Evolutionary conservation across 2,329 filamentous ascomycete species (phyloP).

Genomic region (Zymoseptoria ardabiliae): DNA sequence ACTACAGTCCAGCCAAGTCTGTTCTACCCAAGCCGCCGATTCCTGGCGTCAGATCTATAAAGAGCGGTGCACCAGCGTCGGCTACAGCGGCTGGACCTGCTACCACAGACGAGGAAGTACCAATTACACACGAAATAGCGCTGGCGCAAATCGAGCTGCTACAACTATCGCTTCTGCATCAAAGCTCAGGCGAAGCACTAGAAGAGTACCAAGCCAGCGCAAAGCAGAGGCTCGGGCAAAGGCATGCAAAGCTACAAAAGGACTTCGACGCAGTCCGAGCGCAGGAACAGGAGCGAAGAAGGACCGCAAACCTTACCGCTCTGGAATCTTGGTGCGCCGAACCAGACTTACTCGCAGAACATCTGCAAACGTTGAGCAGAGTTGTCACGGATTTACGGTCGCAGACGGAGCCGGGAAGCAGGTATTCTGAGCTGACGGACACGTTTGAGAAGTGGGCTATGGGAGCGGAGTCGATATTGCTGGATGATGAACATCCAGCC

Average conservation of each 20-base stretch:
- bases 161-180: slow-evolving; percentile 58
- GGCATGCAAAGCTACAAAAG: slow-evolving; percentile 23
- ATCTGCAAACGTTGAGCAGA: slow-evolving; percentile 51
- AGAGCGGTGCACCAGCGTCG: slow-evolving; percentile 37
- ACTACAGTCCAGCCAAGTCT: slow-evolving; percentile 59
- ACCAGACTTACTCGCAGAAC: slow-evolving; percentile 44
- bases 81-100: slow-evolving; percentile 24
- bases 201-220: slow-evolving; percentile 53
- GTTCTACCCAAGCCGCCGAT: slow-evolving; percentile 55
- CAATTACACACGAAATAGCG: slow-evolving; percentile 19
- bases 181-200: slow-evolving; percentile 41
- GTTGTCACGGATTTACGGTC: slow-evolving; percentile 52
- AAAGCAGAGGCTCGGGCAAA: slow-evolving; percentile 26
- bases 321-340: slow-evolving; percentile 46
- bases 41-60: slow-evolving; percentile 49
- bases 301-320: slow-evolving; percentile 46
- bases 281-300: slow-evolving; percentile 28
- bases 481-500: slow-evolving; percentile 27
- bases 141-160: slow-evolving; percentile 54
- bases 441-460: slow-evolving; percentile 55
- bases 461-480: slow-evolving; percentile 16
- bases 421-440: slow-evolving; percentile 48
- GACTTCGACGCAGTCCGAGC: slow-evolving; percentile 30
- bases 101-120: slow-evolving; percentile 48
- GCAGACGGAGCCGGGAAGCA: slow-evolving; percentile 49